phyloP scores from a whole-genome alignment of 257 asterid species.

The Primulina eburnea region DNA sequence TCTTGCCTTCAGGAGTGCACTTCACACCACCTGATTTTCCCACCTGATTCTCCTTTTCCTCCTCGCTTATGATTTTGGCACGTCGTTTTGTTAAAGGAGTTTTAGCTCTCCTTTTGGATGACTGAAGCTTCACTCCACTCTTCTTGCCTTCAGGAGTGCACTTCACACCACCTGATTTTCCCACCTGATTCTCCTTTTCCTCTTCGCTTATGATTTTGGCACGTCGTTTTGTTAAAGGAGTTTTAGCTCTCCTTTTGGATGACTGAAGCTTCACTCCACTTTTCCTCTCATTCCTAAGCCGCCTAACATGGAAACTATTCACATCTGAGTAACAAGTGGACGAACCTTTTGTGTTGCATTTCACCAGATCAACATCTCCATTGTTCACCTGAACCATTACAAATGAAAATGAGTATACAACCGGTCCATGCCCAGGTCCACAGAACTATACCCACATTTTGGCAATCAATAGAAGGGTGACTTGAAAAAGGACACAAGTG shows the following conservation, averaged over 20 bases:
- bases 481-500: not conserved
- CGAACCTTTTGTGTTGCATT: constrained; percentile 20
- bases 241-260: constrained; percentile 57
- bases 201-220: constrained; percentile 28
- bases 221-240: constrained; percentile 40
- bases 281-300: constrained; percentile 41
- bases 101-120: too few species aligned
- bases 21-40: too few species aligned
- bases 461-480: not conserved
- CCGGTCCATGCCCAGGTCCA: not conserved
- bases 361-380: constrained; percentile 67
- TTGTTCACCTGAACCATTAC: constrained; percentile 63
- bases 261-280: constrained; percentile 40
- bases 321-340: constrained; percentile 52
- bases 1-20: constrained; percentile 74
- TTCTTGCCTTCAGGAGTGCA: constrained; percentile 76
- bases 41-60: too few species aligned
- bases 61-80: too few species aligned
- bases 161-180: constrained; percentile 42
- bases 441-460: constrained; percentile 7
- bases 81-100: too few species aligned
- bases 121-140: too few species aligned
- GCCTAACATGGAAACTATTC: constrained; percentile 57
- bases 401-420: not conserved
- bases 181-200: constrained; percentile 52